Evolutionary conservation across 2,329 filamentous ascomycete genomes (phyloP).

Genomic region (Keithomyces neogunnii): DNA sequence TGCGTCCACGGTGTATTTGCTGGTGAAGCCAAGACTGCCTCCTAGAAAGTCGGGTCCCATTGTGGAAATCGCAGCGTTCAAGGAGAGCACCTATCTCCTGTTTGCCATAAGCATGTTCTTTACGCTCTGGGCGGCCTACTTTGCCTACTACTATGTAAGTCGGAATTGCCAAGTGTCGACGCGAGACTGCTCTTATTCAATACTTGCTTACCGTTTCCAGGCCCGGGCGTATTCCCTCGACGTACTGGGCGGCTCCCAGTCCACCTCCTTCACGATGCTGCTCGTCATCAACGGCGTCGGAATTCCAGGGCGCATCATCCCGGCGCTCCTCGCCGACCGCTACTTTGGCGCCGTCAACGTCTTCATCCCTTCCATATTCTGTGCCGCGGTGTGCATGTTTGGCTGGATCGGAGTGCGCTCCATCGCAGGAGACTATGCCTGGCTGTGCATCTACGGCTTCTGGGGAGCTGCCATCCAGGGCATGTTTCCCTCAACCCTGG

Average conservation of each 20-base stretch:
- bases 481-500: slow-evolving; percentile 49
- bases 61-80: slow-evolving; percentile 42
- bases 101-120: slow-evolving; percentile 27
- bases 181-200: neutral
- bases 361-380: slow-evolving; percentile 40
- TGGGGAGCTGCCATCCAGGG: slow-evolving; percentile 55
- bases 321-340: slow-evolving; percentile 45
- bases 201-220: slow-evolving; percentile 12
- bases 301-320: slow-evolving; percentile 45
- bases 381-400: slow-evolving; percentile 34
- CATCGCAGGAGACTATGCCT: slow-evolving; percentile 38
- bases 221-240: slow-evolving; percentile 30
- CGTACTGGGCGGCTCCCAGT: slow-evolving; percentile 36
- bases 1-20: slow-evolving; percentile 27
- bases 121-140: slow-evolving; percentile 40
- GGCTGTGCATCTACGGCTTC: slow-evolving; percentile 56
- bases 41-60: slow-evolving; percentile 40
- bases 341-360: slow-evolving; percentile 47
- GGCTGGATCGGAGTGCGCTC: slow-evolving; percentile 45
- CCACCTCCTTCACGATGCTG: slow-evolving; percentile 47
- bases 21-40: slow-evolving; percentile 39
- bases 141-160: slow-evolving; percentile 39
- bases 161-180: too few species aligned
- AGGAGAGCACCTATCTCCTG: slow-evolving; percentile 33
- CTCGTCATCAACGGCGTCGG: slow-evolving; percentile 52